These are phyloP conservation scores for Trichoderma aggressivum DNA, from an alignment of 2,329 filamentous ascomycete species.

Conservation along the genomic window DNA sequence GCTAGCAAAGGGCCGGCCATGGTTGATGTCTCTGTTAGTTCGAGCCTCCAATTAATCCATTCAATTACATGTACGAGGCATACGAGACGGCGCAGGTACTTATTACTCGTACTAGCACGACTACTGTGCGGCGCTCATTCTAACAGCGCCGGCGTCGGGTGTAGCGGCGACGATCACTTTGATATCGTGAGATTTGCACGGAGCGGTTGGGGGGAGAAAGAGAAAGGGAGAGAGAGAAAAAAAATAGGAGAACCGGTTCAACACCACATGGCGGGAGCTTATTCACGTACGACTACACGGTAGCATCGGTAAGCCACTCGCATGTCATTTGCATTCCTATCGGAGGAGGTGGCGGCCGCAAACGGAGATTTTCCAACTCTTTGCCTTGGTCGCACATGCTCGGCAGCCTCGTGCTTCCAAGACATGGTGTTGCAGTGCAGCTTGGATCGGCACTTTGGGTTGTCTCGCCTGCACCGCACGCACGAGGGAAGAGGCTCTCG, in stretches of 20 bases:
- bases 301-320: not conserved
- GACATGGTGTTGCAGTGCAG: not conserved
- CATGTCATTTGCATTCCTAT: not conserved
- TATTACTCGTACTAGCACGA: not conserved
- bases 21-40: not conserved
- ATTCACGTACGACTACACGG: not conserved
- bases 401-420: not conserved
- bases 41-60: not conserved
- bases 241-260: not conserved
- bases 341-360: not conserved
- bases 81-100: not conserved
- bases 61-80: not conserved
- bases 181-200: not conserved
- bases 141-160: not conserved
- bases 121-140: not conserved
- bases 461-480: not conserved
- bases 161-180: slow-evolving; percentile 1
- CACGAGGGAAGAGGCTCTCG: not conserved
- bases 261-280: not conserved
- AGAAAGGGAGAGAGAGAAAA: not conserved
- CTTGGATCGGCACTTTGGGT: not conserved
- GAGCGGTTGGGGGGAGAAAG: not conserved
- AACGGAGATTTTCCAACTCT: not conserved
- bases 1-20: not conserved
- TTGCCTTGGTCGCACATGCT: not conserved